A percentile compares a stretch with the other conserved stretches of the same genome.
Conservation (phyloP, 495 filamentous ascomycete species). For the Parathielavia hyrcaniae region DNA sequence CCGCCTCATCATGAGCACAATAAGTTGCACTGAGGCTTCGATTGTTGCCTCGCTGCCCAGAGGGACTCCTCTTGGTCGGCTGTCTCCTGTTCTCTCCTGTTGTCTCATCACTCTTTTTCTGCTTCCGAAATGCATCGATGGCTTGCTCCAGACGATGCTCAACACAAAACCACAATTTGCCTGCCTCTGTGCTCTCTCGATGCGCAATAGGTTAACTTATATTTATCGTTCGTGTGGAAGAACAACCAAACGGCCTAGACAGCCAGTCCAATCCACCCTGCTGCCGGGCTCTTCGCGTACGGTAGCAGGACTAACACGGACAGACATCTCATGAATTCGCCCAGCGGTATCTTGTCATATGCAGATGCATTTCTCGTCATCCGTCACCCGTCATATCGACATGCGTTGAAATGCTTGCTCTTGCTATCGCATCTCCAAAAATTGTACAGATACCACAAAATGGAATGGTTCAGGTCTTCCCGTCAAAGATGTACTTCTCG, state of each 20-base stretch:
- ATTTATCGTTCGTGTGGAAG: slow-evolving; percentile 56
- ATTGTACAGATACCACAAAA: not conserved
- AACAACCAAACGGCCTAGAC: slow-evolving; percentile 54
- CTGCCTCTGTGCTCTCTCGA: slow-evolving; percentile 47
- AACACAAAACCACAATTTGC: slow-evolving; percentile 48
- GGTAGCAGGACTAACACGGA: slow-evolving; percentile 55
- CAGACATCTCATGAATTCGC: slow-evolving; percentile 38
- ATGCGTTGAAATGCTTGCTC: not conserved
- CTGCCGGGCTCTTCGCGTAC: slow-evolving; percentile 43
- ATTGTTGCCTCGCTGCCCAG: not conserved
- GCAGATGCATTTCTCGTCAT: not conserved
- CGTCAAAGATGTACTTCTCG: slow-evolving; percentile 32
- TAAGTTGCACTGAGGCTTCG: slow-evolving; percentile 3
- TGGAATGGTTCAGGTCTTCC: slow-evolving; percentile 2
- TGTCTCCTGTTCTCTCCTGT: not conserved
- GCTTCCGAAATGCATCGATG: not conserved
- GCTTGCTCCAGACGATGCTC: not conserved
- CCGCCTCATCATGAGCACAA: not conserved
- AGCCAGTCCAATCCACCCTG: slow-evolving; percentile 59
- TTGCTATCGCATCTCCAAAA: not conserved
- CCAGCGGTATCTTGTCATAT: not conserved
- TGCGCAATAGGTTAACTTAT: slow-evolving; percentile 50
- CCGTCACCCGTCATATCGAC: not conserved
- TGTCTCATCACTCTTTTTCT: not conserved
- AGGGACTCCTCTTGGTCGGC: not conserved